A percentile compares a stretch with the other conserved stretches of the same genome.
These are phyloP conservation scores for Seiridium unicorne DNA, from an alignment of 2,329 filamentous ascomycete species.

Conservation along the genomic window DNA sequence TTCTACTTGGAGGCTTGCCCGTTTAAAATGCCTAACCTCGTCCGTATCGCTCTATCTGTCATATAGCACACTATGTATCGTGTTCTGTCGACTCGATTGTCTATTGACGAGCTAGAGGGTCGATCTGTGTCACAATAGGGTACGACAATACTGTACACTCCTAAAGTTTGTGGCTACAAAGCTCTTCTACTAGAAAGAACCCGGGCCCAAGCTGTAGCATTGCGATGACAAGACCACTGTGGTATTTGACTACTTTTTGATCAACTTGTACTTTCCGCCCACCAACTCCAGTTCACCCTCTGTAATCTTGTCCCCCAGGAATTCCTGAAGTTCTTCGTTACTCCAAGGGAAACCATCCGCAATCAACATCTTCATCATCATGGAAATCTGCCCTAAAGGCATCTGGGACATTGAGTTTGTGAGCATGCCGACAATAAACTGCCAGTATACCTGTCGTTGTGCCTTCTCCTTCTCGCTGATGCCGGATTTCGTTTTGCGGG, in stretches of 20 bases:
- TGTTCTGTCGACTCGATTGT: no score
- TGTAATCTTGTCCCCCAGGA: constrained; percentile 75
- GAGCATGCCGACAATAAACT: constrained; percentile 92
- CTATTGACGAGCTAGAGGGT: no score
- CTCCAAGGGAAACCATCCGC: constrained; percentile 86
- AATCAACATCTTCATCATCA: constrained; percentile 94
- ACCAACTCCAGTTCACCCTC: constrained; percentile 67
- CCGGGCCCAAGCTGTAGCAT: no score
- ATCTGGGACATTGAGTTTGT: constrained; percentile 83
- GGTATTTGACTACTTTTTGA: constrained; percentile 45
- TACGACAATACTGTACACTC: no score
- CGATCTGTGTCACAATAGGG: no score
- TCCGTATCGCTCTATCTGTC: no score
- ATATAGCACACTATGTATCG: no score
- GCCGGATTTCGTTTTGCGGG: constrained; percentile 46
- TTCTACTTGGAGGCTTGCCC: no score
- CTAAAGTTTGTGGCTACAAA: no score
- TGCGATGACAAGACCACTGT: no score
- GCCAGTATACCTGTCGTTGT: constrained; percentile 71
- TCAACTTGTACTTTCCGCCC: constrained; percentile 69
- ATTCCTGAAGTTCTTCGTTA: constrained; percentile 81
- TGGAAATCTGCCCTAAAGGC: constrained; percentile 76
- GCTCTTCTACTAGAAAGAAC: no score
- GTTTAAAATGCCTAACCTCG: no score
- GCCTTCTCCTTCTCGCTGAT: constrained; percentile 65